Conservation (phyloP, 2,329 filamentous ascomycete species). For the Penicillium sp. region DNA sequence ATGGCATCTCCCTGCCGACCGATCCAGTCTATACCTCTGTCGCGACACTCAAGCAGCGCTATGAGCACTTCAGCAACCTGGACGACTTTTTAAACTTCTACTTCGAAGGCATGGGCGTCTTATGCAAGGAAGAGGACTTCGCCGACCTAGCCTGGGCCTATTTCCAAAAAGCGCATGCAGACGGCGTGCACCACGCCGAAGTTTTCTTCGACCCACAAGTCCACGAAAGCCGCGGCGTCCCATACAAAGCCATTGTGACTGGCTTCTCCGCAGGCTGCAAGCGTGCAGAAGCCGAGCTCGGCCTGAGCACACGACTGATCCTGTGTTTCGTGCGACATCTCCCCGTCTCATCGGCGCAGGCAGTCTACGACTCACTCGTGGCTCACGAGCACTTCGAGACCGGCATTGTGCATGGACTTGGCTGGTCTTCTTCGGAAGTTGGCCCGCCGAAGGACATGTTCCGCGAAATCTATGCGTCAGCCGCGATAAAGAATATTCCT, state of each 20-base stretch:
- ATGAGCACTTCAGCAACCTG: slow-evolving; percentile 66
- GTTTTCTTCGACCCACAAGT: slow-evolving; percentile 81
- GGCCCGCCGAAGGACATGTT: slow-evolving; percentile 60
- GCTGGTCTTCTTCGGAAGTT: slow-evolving; percentile 64
- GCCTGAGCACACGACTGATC: slow-evolving; percentile 65
- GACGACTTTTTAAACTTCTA: slow-evolving; percentile 79
- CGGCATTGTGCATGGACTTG: slow-evolving; percentile 61
- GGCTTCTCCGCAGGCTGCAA: slow-evolving; percentile 63
- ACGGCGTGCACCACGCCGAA: slow-evolving; percentile 70
- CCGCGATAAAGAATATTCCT: slow-evolving; percentile 53
- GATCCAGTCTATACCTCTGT: slow-evolving; percentile 65
- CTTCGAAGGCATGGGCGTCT: slow-evolving; percentile 71
- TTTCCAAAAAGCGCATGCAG: slow-evolving; percentile 61
- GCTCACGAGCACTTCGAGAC: slow-evolving; percentile 42
- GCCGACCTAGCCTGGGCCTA: slow-evolving; percentile 71
- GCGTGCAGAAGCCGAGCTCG: slow-evolving; percentile 62
- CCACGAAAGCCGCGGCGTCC: slow-evolving; percentile 63
- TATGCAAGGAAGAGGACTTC: slow-evolving; percentile 66
- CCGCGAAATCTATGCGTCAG: slow-evolving; percentile 59
- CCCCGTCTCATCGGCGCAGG: slow-evolving; percentile 57
- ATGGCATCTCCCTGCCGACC: slow-evolving; percentile 62
- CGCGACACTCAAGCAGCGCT: slow-evolving; percentile 60
- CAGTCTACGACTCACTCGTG: slow-evolving; percentile 43
- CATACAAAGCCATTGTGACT: slow-evolving; percentile 61
- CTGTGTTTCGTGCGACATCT: slow-evolving; percentile 72